Evolutionary conservation across 495 filamentous ascomycete species (phyloP).

Genomic region (Achaetomiella virescens): DNA sequence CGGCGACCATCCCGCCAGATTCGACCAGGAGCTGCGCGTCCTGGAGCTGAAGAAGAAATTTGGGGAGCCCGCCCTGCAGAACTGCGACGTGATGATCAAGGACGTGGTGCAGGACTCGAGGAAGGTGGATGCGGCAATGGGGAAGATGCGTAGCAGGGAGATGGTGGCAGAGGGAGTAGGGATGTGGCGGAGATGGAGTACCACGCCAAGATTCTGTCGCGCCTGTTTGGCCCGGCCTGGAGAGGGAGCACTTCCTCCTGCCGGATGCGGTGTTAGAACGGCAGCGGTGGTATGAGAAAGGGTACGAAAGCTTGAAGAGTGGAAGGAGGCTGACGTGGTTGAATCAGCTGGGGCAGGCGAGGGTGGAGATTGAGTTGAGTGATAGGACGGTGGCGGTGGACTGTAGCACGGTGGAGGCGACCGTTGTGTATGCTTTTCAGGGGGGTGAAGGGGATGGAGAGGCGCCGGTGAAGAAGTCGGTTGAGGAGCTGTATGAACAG

Average conservation of each 20-base stretch:
- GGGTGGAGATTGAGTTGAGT: conserved; percentile 72
- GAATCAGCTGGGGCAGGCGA: conserved; percentile 71
- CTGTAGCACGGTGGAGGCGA: conserved; percentile 82
- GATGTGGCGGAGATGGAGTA: conserved; percentile 28
- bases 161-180: conserved; percentile 11
- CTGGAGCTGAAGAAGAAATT: conserved; percentile 85
- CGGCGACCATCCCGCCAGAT: conserved; percentile 35
- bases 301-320: conserved; percentile 73
- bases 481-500: conserved; percentile 54
- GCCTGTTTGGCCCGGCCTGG: conserved; percentile 91
- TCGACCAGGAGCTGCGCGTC: conserved; percentile 67
- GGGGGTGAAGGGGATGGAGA: conserved; percentile 28
- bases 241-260: conserved; percentile 67
- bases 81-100: conserved; percentile 92
- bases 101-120: conserved; percentile 79
- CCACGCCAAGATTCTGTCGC: conserved; percentile 81
- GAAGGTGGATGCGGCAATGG: conserved; percentile 60
- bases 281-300: conserved; percentile 62
- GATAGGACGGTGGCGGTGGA: conserved; percentile 69
- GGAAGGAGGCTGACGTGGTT: conserved; percentile 86
- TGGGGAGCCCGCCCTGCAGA: conserved; percentile 76
- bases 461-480: conserved; percentile 43
- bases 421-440: conserved; percentile 82
- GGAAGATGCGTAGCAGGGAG: conserved; percentile 25
- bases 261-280: conserved; percentile 56